Conservation (phyloP, 805 yeast species). For the Spathaspora arborariae region DNA sequence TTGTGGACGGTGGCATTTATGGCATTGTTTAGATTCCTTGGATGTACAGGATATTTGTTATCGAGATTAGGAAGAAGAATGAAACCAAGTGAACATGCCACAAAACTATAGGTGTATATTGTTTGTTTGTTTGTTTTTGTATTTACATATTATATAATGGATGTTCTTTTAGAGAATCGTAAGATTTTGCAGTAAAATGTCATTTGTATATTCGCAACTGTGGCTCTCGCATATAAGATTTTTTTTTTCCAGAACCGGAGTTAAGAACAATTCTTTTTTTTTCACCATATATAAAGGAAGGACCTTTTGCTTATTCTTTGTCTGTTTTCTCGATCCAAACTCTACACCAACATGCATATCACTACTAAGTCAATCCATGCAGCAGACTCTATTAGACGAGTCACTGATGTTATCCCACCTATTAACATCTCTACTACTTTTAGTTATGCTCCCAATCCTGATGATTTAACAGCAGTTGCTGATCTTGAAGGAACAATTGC, state of each 20-base stretch:
- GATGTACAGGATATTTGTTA: slow-evolving; percentile 47
- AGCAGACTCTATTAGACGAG: slow-evolving; percentile 58
- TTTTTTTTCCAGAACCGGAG: neutral
- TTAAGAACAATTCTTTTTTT: neutral
- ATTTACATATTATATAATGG: no score
- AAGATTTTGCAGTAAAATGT: neutral
- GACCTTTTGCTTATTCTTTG: neutral
- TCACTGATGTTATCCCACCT: slow-evolving; percentile 71
- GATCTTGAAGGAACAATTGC: slow-evolving; percentile 14
- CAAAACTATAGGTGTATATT: slow-evolving; percentile 4
- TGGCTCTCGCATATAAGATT: neutral
- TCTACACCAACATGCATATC: slow-evolving; percentile 50
- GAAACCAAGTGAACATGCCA: slow-evolving; percentile 11
- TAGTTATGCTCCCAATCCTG: slow-evolving; percentile 60
- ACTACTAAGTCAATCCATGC: slow-evolving; percentile 65
- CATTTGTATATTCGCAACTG: neutral
- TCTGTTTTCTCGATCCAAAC: neutral
- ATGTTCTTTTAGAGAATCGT: neutral
- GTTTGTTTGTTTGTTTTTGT: neutral
- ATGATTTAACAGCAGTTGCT: slow-evolving; percentile 43
- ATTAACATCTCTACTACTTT: slow-evolving; percentile 80
- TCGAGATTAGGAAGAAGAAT: slow-evolving; percentile 23
- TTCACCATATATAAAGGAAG: neutral
- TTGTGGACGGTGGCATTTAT: slow-evolving; percentile 61
- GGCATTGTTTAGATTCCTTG: slow-evolving; percentile 54